Base-by-base conservation (phyloP, 2,329 filamentous ascomycete species). In the Aspergillus clavatus region DNA sequence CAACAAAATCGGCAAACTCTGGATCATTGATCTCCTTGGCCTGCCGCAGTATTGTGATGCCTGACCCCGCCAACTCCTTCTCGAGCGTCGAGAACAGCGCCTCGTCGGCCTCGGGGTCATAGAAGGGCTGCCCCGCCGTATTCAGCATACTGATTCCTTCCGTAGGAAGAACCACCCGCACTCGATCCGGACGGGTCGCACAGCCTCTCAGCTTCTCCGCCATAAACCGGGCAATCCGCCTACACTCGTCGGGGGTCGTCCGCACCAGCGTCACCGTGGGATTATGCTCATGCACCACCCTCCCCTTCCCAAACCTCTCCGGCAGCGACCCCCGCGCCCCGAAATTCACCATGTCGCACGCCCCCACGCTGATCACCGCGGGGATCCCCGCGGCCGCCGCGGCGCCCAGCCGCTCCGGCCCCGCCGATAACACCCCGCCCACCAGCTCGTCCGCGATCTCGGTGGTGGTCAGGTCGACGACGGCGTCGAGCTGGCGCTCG, bases 391-490 rank as follows among this genome's bases (percentile, higher is more conserved):
- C 72, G 47, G 71, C 66, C 0, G 77, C 72, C 0, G 80, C 81
- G 0, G 80, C 79, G 18, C 76, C 73, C 1, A 88, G 69, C 18
- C 84, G 71, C 5, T 68, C 56, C 1, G 72, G 66, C 0, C 80
- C 82, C 0, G 83, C 82, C 23, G 73, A 76, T 67, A 87, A 76
- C 3, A 80, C 73, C 0, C 84, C 83, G 0, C 81, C 84, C 12
- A 78, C 76, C 1, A 86, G 51, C 38, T 80, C 67, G 55, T 87
- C 84, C 35, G 78, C 79, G 14, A 86, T 73, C 56, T 88, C 84
- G 0, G 82, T 85, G 0, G 83, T 87, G 0, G 84, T 87, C n/a
- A 87, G 64, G 56, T 88, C 84, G 3, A 87, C 66, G 0, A 87
- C 75, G 0, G 79, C 84, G 55, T 86, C 81, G 1, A 88, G 68